Evolutionary conservation across 116 monocot genomes (phyloP).

Genomic region (Dioscorea cayenensis): DNA sequence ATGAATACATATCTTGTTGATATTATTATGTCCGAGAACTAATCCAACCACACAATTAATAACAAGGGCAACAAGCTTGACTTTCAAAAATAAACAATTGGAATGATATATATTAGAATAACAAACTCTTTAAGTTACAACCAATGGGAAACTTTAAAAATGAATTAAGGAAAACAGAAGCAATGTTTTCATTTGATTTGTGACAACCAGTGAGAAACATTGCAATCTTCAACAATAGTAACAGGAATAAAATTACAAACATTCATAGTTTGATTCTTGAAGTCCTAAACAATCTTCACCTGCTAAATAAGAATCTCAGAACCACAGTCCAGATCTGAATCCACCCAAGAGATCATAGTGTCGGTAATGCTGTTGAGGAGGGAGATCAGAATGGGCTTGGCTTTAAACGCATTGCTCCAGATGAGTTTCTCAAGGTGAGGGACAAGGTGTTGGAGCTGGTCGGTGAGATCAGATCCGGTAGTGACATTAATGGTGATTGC

Average conservation of each 20-base stretch:
- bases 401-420: slow-evolving; percentile 65
- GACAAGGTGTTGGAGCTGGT: slow-evolving; percentile 46
- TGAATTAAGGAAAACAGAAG: too few relatives aligned
- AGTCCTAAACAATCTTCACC: slow-evolving; percentile 91
- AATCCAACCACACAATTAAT: too few relatives aligned
- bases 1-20: too few relatives aligned
- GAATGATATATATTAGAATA: too few relatives aligned
- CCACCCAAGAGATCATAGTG: slow-evolving; percentile 49
- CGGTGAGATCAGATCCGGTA: slow-evolving; percentile 8
- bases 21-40: too few relatives aligned
- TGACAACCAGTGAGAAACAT: too few relatives aligned
- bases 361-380: slow-evolving; percentile 53
- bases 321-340: slow-evolving; percentile 12
- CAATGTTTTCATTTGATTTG: too few relatives aligned
- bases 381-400: slow-evolving; percentile 68
- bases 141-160: too few relatives aligned
- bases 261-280: slow-evolving; percentile 84
- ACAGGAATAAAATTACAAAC: slow-evolving; percentile 74
- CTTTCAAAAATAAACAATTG: too few relatives aligned
- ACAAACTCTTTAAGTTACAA: too few relatives aligned
- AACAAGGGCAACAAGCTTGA: too few relatives aligned
- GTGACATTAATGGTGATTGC: slow-evolving; percentile 45
- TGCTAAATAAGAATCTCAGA: slow-evolving; percentile 3
- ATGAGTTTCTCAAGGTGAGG: slow-evolving; percentile 66
- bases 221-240: slow-evolving; percentile 11